Conservation (phyloP, 768 basidiomycete genomes). For the Astraeus odoratus region DNA sequence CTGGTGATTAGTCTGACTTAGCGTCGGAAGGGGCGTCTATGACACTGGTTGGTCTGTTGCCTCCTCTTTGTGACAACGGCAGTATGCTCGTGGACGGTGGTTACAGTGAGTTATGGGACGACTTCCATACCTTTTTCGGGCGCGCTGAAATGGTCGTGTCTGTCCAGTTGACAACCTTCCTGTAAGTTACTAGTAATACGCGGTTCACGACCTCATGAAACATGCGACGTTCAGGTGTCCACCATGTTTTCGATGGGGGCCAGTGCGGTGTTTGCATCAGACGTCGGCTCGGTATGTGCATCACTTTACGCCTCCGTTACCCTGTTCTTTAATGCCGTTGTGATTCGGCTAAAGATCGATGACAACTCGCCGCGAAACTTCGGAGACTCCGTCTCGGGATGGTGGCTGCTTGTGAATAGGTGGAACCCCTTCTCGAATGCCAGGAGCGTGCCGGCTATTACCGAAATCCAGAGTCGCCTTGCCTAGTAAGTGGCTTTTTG, state of each 20-base stretch:
- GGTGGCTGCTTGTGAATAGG: conserved; percentile 90
- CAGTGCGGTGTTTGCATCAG: conserved; percentile 83
- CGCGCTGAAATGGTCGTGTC: conserved; percentile 3
- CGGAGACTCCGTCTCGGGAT: conserved; percentile 92
- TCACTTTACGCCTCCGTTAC: not conserved
- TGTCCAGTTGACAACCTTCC: conserved; percentile 80
- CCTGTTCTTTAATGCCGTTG: not conserved
- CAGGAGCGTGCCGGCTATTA: conserved; percentile 75
- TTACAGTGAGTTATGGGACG: conserved; percentile 52
- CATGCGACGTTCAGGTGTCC: conserved; percentile 48
- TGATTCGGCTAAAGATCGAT: conserved; percentile 52
- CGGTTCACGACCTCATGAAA: conserved; percentile 1
- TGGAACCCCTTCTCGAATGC: conserved; percentile 88
- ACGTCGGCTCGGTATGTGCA: conserved; percentile 76
- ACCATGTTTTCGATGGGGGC: conserved; percentile 92
- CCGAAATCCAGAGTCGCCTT: conserved; percentile 89
- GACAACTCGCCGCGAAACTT: conserved; percentile 94
- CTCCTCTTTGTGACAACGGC: conserved; percentile 92
- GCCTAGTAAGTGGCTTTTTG: conserved; percentile 70
- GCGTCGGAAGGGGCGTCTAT: conserved; percentile 76
- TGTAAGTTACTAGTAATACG: conserved; percentile 34
- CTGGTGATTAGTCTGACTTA: not conserved
- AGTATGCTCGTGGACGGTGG: conserved; percentile 88
- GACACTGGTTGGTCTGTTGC: conserved; percentile 92
- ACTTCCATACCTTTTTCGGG: not conserved